These are phyloP conservation scores for Lactarius evosmus DNA, from an alignment of 768 basidiomycete genomes.

Conservation along the genomic window DNA sequence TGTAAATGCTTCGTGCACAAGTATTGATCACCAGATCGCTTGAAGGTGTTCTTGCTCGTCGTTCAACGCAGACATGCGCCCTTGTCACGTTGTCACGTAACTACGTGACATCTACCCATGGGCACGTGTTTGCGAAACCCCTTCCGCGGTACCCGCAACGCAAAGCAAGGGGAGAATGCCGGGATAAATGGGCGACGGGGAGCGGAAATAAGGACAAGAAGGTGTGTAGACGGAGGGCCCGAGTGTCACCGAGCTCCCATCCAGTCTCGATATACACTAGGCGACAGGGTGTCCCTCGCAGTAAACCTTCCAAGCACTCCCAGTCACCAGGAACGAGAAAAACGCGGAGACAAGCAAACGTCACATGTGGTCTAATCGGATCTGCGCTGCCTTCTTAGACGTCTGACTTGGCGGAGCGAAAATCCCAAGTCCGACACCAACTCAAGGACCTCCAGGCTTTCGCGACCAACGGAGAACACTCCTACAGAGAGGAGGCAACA, in stretches of 20 bases:
- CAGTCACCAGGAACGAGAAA: not conserved
- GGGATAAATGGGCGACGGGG: constrained; percentile 13
- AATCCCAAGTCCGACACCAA: not conserved
- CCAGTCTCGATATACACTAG: not conserved
- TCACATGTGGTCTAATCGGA: constrained; percentile 7
- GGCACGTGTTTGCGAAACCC: constrained; percentile 17
- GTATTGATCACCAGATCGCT: constrained; percentile 18
- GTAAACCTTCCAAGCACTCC: not conserved
- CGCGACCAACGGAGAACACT: not conserved
- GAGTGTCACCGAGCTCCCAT: not conserved
- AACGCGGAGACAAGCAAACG: constrained; percentile 2
- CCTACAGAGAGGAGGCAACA: not conserved
- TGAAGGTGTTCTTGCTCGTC: constrained; percentile 25
- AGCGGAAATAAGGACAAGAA: not conserved
- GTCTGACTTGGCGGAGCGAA: constrained; percentile 18
- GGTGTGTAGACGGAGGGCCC: not conserved
- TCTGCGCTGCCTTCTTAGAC: constrained; percentile 20
- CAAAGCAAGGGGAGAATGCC: not conserved
- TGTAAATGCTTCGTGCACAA: constrained; percentile 14
- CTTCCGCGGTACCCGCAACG: not conserved
- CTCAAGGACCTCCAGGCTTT: not conserved
- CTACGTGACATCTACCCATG: constrained; percentile 20
- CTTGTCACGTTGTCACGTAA: constrained; percentile 26
- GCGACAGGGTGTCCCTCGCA: not conserved
- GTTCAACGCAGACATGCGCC: constrained; percentile 21